Base-by-base conservation (phyloP, 768 basidiomycete species). In the Nevesoporus exiguus region DNA sequence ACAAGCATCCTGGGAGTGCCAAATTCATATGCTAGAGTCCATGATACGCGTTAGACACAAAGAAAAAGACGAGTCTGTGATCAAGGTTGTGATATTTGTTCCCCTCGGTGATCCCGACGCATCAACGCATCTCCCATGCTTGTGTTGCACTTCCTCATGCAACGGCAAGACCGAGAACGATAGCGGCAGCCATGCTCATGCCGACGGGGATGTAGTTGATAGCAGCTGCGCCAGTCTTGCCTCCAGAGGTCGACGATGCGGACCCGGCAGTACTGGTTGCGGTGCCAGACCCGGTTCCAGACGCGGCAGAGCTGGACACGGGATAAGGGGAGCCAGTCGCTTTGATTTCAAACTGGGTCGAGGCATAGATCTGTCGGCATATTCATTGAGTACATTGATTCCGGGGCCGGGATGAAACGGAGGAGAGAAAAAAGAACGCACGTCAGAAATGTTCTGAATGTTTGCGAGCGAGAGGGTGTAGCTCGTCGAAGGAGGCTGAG, bases 331-430 rank as follows among this genome's bases (percentile, higher is more conserved):
- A 74, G 47, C 82, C 82, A 30, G 71, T 56, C 7, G 83, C 64
- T 65, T 83, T 81, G 68, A 90, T 77, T 66, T 82, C 80, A 67
- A 90, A 90, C 19, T 5, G 70, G 65, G 51, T 76, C 44, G 25
- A 84, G 81, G 83, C 82, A 56, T 76, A 88, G 51, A 89, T 54
- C 83, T 90, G 58, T 4, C 5, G 30, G 41, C 5, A 41, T 5
- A 11, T 24, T 31, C 37, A 24, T 14, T 47, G 41, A 37, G 45
- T n/a, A 50, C 44, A 9, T 29, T 29, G n/a, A n/a, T n/a, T n/a
- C n/a, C 6, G 31, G 9, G 6, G 31, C 6, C 13, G 14, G 11
- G 5, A 13, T 1, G 10, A 21, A 11, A 10, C 0, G n/a, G 7
- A 37, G 9, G 36, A n/a, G n/a, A 39, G 37, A 8, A n/a, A 45